Conservation (phyloP, 2,329 filamentous ascomycete species). For the Xenoacremonium recifei region DNA sequence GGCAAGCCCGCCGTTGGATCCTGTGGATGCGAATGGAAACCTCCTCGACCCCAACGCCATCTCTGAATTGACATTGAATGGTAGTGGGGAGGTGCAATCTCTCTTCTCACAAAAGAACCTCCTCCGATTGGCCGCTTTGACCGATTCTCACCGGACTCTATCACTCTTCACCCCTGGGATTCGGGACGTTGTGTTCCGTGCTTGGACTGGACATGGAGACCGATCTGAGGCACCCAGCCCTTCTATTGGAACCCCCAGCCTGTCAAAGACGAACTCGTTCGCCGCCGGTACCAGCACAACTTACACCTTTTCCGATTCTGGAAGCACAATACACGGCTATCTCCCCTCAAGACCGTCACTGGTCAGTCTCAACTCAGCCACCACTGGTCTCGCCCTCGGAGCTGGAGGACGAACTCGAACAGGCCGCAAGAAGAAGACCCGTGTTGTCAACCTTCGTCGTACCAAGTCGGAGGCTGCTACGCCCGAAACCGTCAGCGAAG, state of each 20-base stretch:
- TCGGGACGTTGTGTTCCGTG: conserved; percentile 83
- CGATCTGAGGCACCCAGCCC: conserved; percentile 58
- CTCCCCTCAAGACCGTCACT: conserved; percentile 68
- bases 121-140: conserved; percentile 76
- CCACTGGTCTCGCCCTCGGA: conserved; percentile 62
- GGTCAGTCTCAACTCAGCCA: conserved; percentile 58
- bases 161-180: conserved; percentile 93
- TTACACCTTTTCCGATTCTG: conserved; percentile 72
- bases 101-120: conserved; percentile 96
- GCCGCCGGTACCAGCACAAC: conserved; percentile 57
- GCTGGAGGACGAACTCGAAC: conserved; percentile 59
- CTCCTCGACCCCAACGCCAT: conserved; percentile 73
- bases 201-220: conserved; percentile 81
- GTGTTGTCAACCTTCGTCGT: conserved; percentile 78
- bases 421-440: conserved; percentile 76
- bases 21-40: conserved; percentile 78
- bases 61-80: conserved; percentile 75
- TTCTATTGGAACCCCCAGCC: conserved; percentile 46
- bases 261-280: conserved; percentile 64
- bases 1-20: conserved; percentile 75
- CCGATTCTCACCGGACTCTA: conserved; percentile 84
- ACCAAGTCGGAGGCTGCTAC: conserved; percentile 55
- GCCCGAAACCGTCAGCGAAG: conserved; percentile 46
- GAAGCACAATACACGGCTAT: conserved; percentile 61
- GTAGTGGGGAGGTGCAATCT: conserved; percentile 77